Base-by-base conservation (phyloP, 495 filamentous ascomycete species). In the Tuber magnatum region DNA sequence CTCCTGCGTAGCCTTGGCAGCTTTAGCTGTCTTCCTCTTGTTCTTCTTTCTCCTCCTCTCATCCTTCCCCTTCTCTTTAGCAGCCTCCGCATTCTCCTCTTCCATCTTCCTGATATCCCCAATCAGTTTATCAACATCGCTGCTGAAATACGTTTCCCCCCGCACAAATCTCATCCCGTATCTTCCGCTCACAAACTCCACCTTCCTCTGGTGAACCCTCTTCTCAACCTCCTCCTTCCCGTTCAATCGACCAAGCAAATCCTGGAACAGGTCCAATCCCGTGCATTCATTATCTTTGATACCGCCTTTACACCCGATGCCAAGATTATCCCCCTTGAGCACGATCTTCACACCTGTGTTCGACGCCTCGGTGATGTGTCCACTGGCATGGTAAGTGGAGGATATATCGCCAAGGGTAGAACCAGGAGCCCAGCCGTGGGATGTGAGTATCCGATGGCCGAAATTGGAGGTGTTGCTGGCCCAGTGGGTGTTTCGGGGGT, bases 401-500 rank as follows among this genome's bases (percentile, higher is more conserved):
- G 92, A 89, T 80, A 92, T 86, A 75, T 89, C 88, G 41, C 94
- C 95, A 41, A 99, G 87, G 71, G 88, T 90, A 75, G 88, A 86
- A 39, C 94, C 94, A 0, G 94, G 94, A 68, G 88, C 88, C 94
- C 94, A 99, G 69, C 94, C 94, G 80, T 97, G 93, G 2, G 90
- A 86, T 72, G 91, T 89, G 76, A 99, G 89, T 73, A 97, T 92
- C 78, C 87, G 90, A 82, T 97, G 94, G 79, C 94, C 94, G 81
- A 93, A 97, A 70, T 89, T 88, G 69, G 87, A 86, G 76, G 92
- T 93, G 79, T 93, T 91, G 76, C 89, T 90, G 69, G 91, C 88
- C 94, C 94, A 99, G 85, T 88, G 88, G 42, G 92, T 97, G 83
- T 97, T 97, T 83, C 97, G 97, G 22, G 94, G 94, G 85, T 99